A percentile compares a stretch with the other conserved stretches of the same genome.
Evolutionary conservation across 768 basidiomycete species (phyloP).

Genomic region (Termitomyces bulborhizus): DNA sequence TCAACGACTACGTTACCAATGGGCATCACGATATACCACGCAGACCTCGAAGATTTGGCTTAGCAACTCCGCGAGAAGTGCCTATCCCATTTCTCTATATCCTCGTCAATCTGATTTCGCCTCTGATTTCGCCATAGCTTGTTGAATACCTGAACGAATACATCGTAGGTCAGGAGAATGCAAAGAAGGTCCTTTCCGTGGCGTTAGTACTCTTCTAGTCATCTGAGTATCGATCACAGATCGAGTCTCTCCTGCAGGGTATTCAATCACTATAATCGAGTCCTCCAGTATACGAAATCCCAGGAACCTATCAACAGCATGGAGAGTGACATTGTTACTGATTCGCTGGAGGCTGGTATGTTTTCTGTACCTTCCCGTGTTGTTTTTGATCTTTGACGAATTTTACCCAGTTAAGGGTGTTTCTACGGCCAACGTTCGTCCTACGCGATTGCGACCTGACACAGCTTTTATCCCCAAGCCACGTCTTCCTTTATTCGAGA

Average conservation of each 20-base stretch:
- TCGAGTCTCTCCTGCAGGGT: conserved; percentile 45
- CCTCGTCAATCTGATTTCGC: conserved; percentile 8
- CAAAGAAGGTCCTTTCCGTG: conserved; percentile 91
- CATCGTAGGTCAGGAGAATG: conserved; percentile 85
- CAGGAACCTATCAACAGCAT: conserved; percentile 17
- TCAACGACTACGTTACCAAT: conserved; percentile 32
- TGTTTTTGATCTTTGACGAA: not conserved
- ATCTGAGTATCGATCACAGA: not conserved
- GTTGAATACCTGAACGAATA: conserved; percentile 83
- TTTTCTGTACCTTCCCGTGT: not conserved
- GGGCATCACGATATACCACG: conserved; percentile 26
- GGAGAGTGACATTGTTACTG: conserved; percentile 4
- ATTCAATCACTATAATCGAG: conserved; percentile 92
- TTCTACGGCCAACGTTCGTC: conserved; percentile 55
- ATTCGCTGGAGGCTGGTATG: conserved; percentile 12
- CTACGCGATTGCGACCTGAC: conserved; percentile 40
- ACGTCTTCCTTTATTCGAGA: conserved; percentile 68
- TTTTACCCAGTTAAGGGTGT: conserved; percentile 24
- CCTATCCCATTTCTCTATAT: not conserved
- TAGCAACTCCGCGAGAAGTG: conserved; percentile 55
- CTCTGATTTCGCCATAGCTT: conserved; percentile 41
- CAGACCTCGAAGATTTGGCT: conserved; percentile 38
- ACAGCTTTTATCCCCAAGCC: conserved; percentile 34
- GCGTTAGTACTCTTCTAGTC: conserved; percentile 53
- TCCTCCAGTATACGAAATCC: conserved; percentile 44